Conservation (phyloP, 169 alveolate species). For the Plasmodium knowlesi region DNA sequence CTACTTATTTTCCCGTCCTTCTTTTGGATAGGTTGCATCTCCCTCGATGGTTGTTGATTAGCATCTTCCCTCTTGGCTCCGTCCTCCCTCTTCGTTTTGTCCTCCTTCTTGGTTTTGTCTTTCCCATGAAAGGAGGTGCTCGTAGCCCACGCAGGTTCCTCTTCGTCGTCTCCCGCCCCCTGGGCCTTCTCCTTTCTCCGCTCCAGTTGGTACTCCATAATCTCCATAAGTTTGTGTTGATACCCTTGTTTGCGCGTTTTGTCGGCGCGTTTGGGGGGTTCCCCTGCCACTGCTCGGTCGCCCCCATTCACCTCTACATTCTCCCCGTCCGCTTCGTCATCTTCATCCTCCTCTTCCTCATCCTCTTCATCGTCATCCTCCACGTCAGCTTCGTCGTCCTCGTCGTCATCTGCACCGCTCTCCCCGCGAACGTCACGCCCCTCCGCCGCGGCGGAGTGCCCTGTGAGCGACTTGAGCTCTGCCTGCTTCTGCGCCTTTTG, state of each 20-base stretch:
- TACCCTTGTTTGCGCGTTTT: background rate
- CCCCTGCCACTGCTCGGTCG: background rate
- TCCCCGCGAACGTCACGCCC: background rate
- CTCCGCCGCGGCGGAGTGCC: background rate
- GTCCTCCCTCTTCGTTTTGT: background rate
- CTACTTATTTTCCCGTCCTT: background rate
- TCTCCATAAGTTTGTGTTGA: background rate
- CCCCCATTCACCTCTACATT: background rate
- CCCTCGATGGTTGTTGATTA: background rate
- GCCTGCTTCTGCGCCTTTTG: slow-evolving; percentile 20
- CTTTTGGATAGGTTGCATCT: background rate
- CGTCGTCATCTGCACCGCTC: slow-evolving; percentile 6
- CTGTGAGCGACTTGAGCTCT: background rate
- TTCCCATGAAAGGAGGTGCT: background rate
- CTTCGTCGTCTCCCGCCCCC: background rate
- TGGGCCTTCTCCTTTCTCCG: background rate
- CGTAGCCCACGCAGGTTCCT: background rate
- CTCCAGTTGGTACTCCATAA: slow-evolving; percentile 17
- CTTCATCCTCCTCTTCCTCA: background rate
- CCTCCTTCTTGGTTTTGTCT: background rate
- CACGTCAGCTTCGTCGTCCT: background rate
- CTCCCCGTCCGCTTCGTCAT: background rate
- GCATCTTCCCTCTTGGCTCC: background rate
- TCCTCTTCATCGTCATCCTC: slow-evolving; percentile 37
- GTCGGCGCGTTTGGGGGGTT: background rate